Evolutionary conservation across 2,329 filamentous ascomycete genomes (phyloP), one percentile per base, ranked within the genome.

Genomic region (Nemania bipapillata): DNA sequence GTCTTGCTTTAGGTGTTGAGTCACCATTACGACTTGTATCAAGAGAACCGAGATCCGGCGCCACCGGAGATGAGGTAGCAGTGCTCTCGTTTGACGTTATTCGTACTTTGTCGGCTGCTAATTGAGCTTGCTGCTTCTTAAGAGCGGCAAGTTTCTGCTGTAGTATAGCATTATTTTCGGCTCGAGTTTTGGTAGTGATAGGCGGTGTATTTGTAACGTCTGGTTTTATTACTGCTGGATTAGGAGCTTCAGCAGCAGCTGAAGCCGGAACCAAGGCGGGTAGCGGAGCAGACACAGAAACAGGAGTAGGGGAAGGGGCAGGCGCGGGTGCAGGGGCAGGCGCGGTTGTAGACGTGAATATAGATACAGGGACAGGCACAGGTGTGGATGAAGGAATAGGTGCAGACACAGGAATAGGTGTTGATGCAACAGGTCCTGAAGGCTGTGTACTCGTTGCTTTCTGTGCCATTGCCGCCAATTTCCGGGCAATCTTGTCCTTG

Each of bases 121-220:
- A 58, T 61, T 76, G 74, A 40, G 77, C 74, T 57, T 77, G 75
- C 45, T 73, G 82, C 73, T 88, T 90, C 73, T 89, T 89, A 24
- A 96, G 81, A 24, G 91, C 91, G 68, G 93, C 92, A 76, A 97
- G 90, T 73, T 93, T 93, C 76, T 93, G 88, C 71, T 92, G 89
- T 54, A 94, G 85, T 35, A 94, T 81, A 66, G 85, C 86, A 65
- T 92, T 92, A 68, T 92, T 97, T 72, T 93, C 77, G 45, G 77
- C 76, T 50, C 75, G 73, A 1, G 87, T 88, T 76, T 90, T 88
- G 35, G 83, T 82, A 82, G 87, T 74, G 81, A 79, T 35, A 7
- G 71, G 65, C 6, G 72, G 70, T 11, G 67, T 54, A 54, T 47
- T 68, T 7, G 61, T 50, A 17, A 63, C 35, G 32, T 63, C 62